These are phyloP conservation scores for Albugo candida DNA, from an alignment of 352 stramenopile genomes.

Conservation along the genomic window DNA sequence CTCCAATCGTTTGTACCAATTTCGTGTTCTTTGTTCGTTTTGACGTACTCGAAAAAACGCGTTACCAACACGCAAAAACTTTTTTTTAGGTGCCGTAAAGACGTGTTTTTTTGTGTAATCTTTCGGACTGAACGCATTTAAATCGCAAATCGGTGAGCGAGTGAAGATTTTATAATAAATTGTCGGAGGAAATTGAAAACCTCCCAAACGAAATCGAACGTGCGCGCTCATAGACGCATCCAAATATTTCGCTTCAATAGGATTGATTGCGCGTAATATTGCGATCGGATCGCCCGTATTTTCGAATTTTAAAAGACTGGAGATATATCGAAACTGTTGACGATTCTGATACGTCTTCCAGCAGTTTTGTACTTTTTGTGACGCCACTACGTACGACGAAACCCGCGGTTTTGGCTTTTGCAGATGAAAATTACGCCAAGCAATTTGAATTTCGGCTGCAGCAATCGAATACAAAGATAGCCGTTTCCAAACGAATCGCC, in stretches of 20 bases:
- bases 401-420: conserved; percentile 8
- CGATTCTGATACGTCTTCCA: conserved; percentile 64
- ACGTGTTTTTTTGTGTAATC: conserved; percentile 28
- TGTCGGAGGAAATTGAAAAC: conserved; percentile 71
- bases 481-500: conserved; percentile 22
- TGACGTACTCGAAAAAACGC: conserved; percentile 45
- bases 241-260: conserved; percentile 45
- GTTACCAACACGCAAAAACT: conserved; percentile 50
- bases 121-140: conserved; percentile 80
- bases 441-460: conserved; percentile 62
- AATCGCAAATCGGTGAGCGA: conserved; percentile 61
- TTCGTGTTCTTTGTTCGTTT: conserved; percentile 22
- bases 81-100: conserved; percentile 1
- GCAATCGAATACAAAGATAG: conserved; percentile 73
- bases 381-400: conserved; percentile 19
- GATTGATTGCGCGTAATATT: conserved; percentile 75
- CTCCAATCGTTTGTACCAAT: conserved; percentile 78
- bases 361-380: conserved; percentile 25
- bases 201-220: conserved; percentile 78
- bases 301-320: conserved; percentile 61
- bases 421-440: conserved; percentile 35
- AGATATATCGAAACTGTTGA: conserved; percentile 63
- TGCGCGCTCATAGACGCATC: conserved; percentile 63
- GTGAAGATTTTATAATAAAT: conserved; percentile 92
- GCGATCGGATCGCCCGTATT: conserved; percentile 48